Base-by-base conservation (phyloP, 225 moss, liverwort and hornwort genomes). In the Polytrichum commune region DNA sequence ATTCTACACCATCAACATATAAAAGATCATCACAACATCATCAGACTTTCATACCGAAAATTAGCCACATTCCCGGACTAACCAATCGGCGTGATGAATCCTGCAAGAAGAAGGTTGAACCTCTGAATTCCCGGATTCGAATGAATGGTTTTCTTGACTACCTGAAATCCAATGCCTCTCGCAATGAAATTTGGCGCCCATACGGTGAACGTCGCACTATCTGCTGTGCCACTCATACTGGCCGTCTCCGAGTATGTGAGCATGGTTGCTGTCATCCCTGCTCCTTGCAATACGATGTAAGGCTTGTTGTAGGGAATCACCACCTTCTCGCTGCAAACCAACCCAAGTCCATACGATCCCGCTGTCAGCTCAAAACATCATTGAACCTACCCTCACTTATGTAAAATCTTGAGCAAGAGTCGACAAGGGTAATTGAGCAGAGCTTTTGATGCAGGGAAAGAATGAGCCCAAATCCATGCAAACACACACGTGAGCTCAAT, bases 161-260 rank as follows among this genome's bases (percentile, higher is more conserved):
- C 95, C 86, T 90, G 83, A 64, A 93, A 83, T 0, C 86, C 86
- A 53, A 93, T 78, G 78, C 90, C 75, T 69, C 85, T 85, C 5
- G 95, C 93, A 25, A 93, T 65, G 70, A 96, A 93, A 69, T 83
- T 84, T 55, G 90, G 85, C 8, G 93, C 88, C 77, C 91, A 90
- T 2, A 91, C 90, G n/a, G 93, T 82, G 7, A 96, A 88, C 7
- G 93, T 96, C 30, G 91, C 91, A 55, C 88, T 82, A 25, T 87
- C 83, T 33, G 83, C 93, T 3, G 95, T 93, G 35, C 72, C 90
- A 22, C 86, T 80, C 55, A 73, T 79, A 68, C 90, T 87, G 22
- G 95, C 95, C n/a, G 93, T 91, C 19, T 85, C 80, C 0, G 85
- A 75, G 54, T 86, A 71, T 23, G 84, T 81, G 22, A 96, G 82